A percentile compares a stretch with the other conserved stretches of the same genome.
Conservation (phyloP, 2,329 filamentous ascomycete species). For the Aspergillus puulaauensis region DNA sequence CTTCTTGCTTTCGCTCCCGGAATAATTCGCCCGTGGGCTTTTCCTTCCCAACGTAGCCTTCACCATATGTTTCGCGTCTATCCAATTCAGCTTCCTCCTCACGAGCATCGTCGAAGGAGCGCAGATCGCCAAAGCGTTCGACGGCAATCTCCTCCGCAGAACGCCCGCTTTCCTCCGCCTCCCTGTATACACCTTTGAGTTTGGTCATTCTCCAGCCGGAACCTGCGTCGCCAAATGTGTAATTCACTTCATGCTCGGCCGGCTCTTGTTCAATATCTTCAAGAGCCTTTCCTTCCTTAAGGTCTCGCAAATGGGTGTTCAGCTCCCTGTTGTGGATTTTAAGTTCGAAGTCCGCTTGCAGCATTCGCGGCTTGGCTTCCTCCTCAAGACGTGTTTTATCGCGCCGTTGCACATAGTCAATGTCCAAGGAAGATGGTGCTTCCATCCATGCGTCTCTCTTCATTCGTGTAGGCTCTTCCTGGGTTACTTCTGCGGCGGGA, state of each 20-base stretch:
- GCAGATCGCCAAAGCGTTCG: constrained; percentile 76
- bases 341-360: constrained; percentile 62
- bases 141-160: constrained; percentile 77
- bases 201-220: constrained; percentile 97
- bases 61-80: constrained; percentile 75
- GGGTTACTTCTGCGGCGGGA: constrained; percentile 26
- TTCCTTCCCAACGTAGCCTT: constrained; percentile 79
- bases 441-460: constrained; percentile 94
- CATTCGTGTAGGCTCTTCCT: constrained; percentile 47
- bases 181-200: constrained; percentile 78
- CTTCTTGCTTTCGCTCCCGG: constrained; percentile 68
- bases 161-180: constrained; percentile 71
- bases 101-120: constrained; percentile 85
- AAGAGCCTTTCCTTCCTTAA: constrained; percentile 57
- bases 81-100: constrained; percentile 94
- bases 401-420: constrained; percentile 71
- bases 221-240: constrained; percentile 84
- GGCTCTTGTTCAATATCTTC: constrained; percentile 56
- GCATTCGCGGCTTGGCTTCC: constrained; percentile 38
- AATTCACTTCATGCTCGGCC: constrained; percentile 65
- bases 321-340: constrained; percentile 78
- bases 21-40: constrained; percentile 87
- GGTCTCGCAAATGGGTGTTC: constrained; percentile 66
- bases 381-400: constrained; percentile 57
- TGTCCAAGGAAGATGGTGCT: constrained; percentile 73